phyloP scores from a whole-genome alignment of 2,329 filamentous ascomycete species.

The Colletotrichum horii region DNA sequence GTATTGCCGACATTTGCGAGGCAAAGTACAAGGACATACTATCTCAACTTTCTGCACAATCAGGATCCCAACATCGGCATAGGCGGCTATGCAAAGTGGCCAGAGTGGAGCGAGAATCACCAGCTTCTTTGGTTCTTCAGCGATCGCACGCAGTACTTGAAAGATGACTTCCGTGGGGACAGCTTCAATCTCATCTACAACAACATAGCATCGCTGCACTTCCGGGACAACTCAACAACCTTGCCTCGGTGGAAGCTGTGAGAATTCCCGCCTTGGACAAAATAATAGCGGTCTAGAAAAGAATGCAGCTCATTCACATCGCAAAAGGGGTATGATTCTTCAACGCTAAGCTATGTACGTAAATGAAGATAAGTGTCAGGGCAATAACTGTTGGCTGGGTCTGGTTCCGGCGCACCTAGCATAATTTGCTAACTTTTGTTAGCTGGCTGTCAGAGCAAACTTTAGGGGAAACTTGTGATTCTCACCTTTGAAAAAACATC shows the following conservation, averaged over 20 bases:
- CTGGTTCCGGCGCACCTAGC: background rate
- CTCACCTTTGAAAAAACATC: constrained; percentile 26
- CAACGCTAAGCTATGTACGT: constrained; percentile 7
- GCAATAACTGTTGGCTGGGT: constrained; percentile 12
- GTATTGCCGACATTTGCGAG: constrained; percentile 67
- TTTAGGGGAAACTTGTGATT: background rate
- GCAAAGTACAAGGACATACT: constrained; percentile 68
- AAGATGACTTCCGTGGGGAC: constrained; percentile 42
- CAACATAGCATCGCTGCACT: constrained; percentile 21
- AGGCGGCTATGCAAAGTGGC: constrained; percentile 43
- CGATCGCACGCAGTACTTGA: constrained; percentile 32
- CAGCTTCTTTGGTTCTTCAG: constrained; percentile 55
- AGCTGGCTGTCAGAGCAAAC: background rate
- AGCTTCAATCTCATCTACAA: constrained; percentile 25
- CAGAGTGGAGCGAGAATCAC: constrained; percentile 45
- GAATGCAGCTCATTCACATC: background rate
- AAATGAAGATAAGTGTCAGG: constrained; percentile 14
- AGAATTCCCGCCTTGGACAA: background rate
- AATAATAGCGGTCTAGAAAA: background rate
- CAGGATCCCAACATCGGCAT: constrained; percentile 70
- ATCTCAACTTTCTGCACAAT: constrained; percentile 74
- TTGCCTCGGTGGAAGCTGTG: background rate
- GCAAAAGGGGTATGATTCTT: constrained; percentile 7
- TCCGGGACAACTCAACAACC: background rate
- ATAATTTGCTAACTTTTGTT: constrained; percentile 3